Conservation (phyloP, 768 basidiomycete genomes). For the Mycena kentingensis region DNA sequence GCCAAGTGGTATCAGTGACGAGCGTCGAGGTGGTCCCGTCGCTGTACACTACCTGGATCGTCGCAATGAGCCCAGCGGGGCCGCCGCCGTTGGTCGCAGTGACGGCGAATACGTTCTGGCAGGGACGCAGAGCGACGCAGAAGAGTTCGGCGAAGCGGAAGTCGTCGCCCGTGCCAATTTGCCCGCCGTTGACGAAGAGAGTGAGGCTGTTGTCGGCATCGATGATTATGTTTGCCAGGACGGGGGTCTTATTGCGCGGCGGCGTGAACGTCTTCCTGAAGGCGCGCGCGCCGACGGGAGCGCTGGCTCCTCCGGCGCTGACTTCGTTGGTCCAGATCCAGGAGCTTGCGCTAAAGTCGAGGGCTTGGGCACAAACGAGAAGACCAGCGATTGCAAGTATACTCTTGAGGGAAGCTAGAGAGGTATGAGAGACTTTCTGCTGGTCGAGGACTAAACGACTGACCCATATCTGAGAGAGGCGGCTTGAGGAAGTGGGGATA, state of each 20-base stretch:
- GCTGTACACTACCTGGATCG: slow-evolving; percentile 32
- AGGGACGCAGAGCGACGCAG: slow-evolving; percentile 27
- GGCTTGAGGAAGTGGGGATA: no score
- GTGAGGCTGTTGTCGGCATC: slow-evolving; percentile 31
- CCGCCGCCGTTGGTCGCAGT: slow-evolving; percentile 20
- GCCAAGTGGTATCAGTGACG: slow-evolving; percentile 34
- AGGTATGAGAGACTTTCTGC: no score
- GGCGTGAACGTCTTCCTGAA: slow-evolving; percentile 30
- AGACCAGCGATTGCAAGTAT: no score
- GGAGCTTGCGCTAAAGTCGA: slow-evolving; percentile 6
- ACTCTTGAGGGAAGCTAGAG: no score
- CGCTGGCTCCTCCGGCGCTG: slow-evolving; percentile 3
- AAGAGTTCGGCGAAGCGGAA: slow-evolving; percentile 26
- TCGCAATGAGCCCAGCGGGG: slow-evolving; percentile 32
- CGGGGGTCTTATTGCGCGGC: slow-evolving; percentile 24
- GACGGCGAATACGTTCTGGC: slow-evolving; percentile 37
- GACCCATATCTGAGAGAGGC: no score
- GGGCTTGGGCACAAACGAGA: neutral
- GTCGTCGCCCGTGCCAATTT: slow-evolving; percentile 27
- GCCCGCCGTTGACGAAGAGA: slow-evolving; percentile 30
- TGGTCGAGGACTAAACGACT: no score
- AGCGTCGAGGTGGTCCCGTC: slow-evolving; percentile 33
- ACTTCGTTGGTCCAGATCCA: slow-evolving; percentile 36
- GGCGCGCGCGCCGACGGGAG: slow-evolving; percentile 20
- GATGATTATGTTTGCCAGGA: slow-evolving; percentile 24